Percentiles rank a stretch among this genome's conserved stretches.
Evolutionary conservation across 1,284 basidiomycete species (phyloP).

Genomic region (Tylopilus microsporus): DNA sequence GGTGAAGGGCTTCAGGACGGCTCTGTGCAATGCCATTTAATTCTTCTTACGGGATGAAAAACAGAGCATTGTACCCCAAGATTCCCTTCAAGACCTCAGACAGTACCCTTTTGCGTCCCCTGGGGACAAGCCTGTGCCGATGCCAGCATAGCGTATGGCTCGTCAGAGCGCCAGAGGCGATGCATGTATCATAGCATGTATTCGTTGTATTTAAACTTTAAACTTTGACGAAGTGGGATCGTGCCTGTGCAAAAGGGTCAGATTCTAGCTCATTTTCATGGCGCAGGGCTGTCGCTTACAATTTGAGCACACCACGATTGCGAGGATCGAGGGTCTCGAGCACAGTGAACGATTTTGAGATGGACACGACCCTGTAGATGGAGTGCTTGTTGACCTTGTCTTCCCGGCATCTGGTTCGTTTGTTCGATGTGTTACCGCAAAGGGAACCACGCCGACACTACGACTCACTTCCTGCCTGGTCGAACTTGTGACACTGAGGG

Average conservation of each 20-base stretch:
- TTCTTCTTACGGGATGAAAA: conserved; percentile 31
- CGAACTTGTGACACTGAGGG: conserved; percentile 13
- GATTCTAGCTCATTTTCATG: neutral
- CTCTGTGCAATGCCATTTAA: conserved; percentile 34
- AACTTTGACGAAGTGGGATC: conserved; percentile 1
- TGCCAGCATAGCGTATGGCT: conserved; percentile 42
- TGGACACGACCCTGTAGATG: conserved; percentile 46
- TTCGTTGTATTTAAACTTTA: conserved; percentile 20
- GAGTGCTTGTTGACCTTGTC: conserved; percentile 35
- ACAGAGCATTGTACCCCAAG: conserved; percentile 22
- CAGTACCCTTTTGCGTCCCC: conserved; percentile 35
- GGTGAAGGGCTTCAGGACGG: conserved; percentile 40
- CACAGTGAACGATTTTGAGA: conserved; percentile 46
- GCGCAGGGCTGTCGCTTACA: conserved; percentile 29
- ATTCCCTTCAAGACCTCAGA: conserved; percentile 30
- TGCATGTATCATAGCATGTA: conserved; percentile 25
- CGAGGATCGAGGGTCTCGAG: conserved; percentile 42
- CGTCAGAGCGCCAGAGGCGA: conserved; percentile 45
- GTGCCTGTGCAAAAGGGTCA: conserved; percentile 12
- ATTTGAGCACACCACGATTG: conserved; percentile 39
- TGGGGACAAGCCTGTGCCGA: conserved; percentile 45
- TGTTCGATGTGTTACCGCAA: conserved; percentile 17
- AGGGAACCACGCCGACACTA: too few species aligned
- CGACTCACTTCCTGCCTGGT: conserved; percentile 11
- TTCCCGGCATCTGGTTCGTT: conserved; percentile 36